Evolutionary conservation across 306 rosid genomes (phyloP), one percentile per base, ranked within the genome.

Genomic region (Spatholobus suberectus): DNA sequence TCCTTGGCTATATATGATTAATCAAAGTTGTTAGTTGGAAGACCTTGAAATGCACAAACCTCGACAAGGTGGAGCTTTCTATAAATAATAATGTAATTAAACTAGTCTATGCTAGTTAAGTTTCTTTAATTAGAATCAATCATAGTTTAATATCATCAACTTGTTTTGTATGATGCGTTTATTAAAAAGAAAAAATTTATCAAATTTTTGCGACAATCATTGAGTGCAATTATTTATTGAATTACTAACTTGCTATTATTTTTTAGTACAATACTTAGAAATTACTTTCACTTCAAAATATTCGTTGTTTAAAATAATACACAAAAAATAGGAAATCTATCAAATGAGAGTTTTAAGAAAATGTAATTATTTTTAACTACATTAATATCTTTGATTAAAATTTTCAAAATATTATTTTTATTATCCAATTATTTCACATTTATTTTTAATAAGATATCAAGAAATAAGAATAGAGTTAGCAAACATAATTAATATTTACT

Each of bases 11-110:
- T 34, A 13, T 5, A 3, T 68, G 52, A 68, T 41, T 70, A 44
- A 70, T 70, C 57, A 21, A 41, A 9, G 6, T 6, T 21, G 34
- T 27, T 20, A 46, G 78, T 15, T 35, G 20, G 58, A 77, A 70
- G 75, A 77, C 27, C 65, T 24, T 47, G 75, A 83, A 81, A 44
- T 11, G 54, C 54, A 43, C 78, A 68, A 59, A 54, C 38, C 67
- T 24, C 66, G 51, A 58, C 66, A 68, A 57, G 54, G 77, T 43
- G 40, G 81, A 14, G 35, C 46, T 61, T 62, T 17, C 6, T 44
- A 35, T 32, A 6, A 29, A 35, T 32, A 6, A 29, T 15, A 14
- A 71, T 71, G 15, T n/a, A 43, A 29, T 14, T 38, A 70, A 20
- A 35, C 55, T 47, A 23, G 24, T 11, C 63, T 8, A 46, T 46